Evolutionary conservation across 805 yeast genomes (phyloP), one percentile per base, ranked within the genome.

Genomic region (Candida odintsovae): DNA sequence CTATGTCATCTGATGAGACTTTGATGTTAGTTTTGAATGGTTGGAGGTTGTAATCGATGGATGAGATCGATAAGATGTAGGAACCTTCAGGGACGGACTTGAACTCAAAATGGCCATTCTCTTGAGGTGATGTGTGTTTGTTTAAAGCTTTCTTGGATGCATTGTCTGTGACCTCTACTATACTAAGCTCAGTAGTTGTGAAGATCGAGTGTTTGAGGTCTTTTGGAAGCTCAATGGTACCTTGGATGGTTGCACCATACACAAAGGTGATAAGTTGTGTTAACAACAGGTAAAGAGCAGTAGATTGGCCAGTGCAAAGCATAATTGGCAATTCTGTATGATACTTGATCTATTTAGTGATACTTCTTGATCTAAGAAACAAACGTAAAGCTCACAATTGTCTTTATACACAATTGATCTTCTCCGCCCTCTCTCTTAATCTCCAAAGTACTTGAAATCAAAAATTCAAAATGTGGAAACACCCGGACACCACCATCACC

Each of bases 21-120:
- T 45, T 53, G 15, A 60, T 42, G 18, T 52, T 51, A 6, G 50
- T 47, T 36, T 57, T 57, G 46, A 50, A 48, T 10, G 64, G 63
- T 3, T 47, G 43, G 6, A 57, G 43, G 42, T 59, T 58, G 48
- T 49, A 57, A 10, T 52, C 52, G 8, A 51, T 43, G 2, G 62
- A 58, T 2, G 44, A 33, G 6, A 51, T 42, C 2, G 54, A 41
- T 13, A 59, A 37, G 3, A 56, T 7, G 22, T 56, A 59, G 5
- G 51, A 33, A 1, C 64, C 64, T 9, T 41, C 23, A 2, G 52
- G 45, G 22, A 60, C 31, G 16, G 47, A 23, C 2, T 28, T 25
- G 35, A 60, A 36, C 18, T 42, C 28, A 36, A 60, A 60, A 0
- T 31, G 18, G 1, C 59, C 61, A 21, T 49, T 46, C 2, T 28